Conservation (phyloP, 1,284 basidiomycete species). For the Porodaedalea pini region DNA sequence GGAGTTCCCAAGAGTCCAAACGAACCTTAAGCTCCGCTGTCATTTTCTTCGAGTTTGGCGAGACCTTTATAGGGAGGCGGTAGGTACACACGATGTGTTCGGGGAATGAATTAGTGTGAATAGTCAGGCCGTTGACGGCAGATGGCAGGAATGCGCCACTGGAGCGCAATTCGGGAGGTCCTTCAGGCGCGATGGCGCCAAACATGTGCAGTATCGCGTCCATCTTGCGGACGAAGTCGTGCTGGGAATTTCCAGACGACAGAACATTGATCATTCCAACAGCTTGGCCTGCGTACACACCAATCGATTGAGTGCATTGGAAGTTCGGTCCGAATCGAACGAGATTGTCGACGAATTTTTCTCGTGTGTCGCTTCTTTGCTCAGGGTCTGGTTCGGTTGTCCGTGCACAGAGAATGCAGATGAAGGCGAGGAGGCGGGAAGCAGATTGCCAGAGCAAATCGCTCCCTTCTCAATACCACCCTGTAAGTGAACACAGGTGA, state of each 20-base stretch:
- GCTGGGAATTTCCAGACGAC: constrained; percentile 26
- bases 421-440: not conserved
- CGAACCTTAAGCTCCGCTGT: constrained; percentile 32
- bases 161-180: constrained; percentile 23
- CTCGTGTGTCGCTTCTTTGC: constrained; percentile 7
- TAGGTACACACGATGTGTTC: constrained; percentile 33
- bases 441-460: constrained; percentile 31
- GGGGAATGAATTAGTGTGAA: constrained; percentile 30
- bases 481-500: constrained; percentile 7
- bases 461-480: constrained; percentile 2
- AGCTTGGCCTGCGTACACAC: constrained; percentile 30
- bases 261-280: constrained; percentile 29
- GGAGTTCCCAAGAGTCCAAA: constrained; percentile 29
- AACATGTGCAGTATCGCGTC: constrained; percentile 37
- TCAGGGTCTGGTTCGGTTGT: not conserved
- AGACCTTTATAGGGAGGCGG: constrained; percentile 31
- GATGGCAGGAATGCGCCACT: constrained; percentile 33
- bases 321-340: constrained; percentile 34
- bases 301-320: constrained; percentile 31
- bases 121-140: constrained; percentile 30
- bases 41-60: constrained; percentile 29
- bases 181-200: constrained; percentile 28
- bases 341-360: constrained; percentile 17
- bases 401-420: not conserved
- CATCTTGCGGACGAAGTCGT: constrained; percentile 33